Evolutionary conservation across 805 yeast species (phyloP).

Genomic region (Candida khao-thaluensis): DNA sequence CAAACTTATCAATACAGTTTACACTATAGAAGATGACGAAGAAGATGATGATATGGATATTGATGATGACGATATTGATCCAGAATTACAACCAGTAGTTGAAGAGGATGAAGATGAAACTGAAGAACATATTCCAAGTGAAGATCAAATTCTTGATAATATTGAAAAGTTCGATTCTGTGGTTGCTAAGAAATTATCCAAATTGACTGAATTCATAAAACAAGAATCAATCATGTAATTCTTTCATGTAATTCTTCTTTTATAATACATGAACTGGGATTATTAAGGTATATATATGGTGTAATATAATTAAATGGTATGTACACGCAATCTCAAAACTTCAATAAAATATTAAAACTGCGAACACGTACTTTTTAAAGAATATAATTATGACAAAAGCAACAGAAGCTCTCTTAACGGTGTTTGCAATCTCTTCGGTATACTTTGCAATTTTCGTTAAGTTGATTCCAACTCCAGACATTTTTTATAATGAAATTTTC

Average conservation of each 20-base stretch:
- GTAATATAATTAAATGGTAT: too few relatives aligned
- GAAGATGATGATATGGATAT: slow-evolving; percentile 24
- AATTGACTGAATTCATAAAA: slow-evolving; percentile 38
- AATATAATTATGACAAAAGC: slow-evolving; percentile 78
- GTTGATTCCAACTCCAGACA: slow-evolving; percentile 52
- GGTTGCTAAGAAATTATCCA: slow-evolving; percentile 28
- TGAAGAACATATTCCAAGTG: slow-evolving; percentile 10
- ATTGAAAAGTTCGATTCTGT: slow-evolving; percentile 15
- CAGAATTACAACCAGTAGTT: slow-evolving; percentile 13
- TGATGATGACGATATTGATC: slow-evolving; percentile 20
- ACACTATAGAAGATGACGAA: slow-evolving; percentile 22
- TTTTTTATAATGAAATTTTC: slow-evolving; percentile 50
- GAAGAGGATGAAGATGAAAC: slow-evolving; percentile 21
- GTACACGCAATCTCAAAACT: background rate
- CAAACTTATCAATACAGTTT: slow-evolving; percentile 43
- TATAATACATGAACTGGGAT: too few relatives aligned
- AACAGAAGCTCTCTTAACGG: slow-evolving; percentile 52
- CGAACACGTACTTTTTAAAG: slow-evolving; percentile 9
- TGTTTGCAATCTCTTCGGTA: slow-evolving; percentile 47
- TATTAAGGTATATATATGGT: too few relatives aligned
- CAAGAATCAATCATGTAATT: slow-evolving; percentile 26
- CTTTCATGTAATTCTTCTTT: background rate
- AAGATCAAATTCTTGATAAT: slow-evolving; percentile 16
- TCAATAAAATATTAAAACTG: background rate
- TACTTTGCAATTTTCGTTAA: slow-evolving; percentile 54